These are phyloP conservation scores for Carex arenaria DNA, from an alignment of 202 grass and related monocot species.

Conservation along the genomic window DNA sequence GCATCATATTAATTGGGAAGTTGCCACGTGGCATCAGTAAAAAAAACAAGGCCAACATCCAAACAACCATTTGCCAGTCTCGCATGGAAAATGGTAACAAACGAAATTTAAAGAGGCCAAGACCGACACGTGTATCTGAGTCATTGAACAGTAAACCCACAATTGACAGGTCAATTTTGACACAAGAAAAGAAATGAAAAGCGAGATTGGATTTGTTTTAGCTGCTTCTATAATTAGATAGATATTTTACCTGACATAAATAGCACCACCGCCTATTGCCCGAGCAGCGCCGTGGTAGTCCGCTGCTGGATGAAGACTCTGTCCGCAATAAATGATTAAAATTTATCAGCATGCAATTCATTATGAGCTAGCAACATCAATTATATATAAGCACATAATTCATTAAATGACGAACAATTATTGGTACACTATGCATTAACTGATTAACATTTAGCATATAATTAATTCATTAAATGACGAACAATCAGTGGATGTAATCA, in stretches of 20 bases:
- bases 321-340: not conserved
- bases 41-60: not conserved
- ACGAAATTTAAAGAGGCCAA: not conserved
- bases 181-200: not conserved
- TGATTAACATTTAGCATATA: not conserved
- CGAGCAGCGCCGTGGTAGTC: conserved; percentile 83
- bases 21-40: not conserved
- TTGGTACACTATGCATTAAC: not conserved
- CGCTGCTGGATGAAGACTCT: conserved; percentile 73
- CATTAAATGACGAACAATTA: conserved; percentile 8
- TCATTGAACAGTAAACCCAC: not conserved
- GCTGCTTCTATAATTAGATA: not conserved
- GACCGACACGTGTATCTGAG: not conserved
- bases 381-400: not conserved
- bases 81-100: not conserved
- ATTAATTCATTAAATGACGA: not conserved
- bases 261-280: conserved; percentile 54
- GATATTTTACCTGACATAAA: conserved; percentile 57
- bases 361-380: not conserved
- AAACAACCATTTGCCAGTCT: not conserved
- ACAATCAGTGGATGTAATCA: no score
- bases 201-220: not conserved
- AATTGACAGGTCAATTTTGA: not conserved
- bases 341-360: not conserved
- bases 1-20: not conserved